Evolutionary conservation across 768 basidiomycete species (phyloP).

Genomic region (Lactarius indigo): DNA sequence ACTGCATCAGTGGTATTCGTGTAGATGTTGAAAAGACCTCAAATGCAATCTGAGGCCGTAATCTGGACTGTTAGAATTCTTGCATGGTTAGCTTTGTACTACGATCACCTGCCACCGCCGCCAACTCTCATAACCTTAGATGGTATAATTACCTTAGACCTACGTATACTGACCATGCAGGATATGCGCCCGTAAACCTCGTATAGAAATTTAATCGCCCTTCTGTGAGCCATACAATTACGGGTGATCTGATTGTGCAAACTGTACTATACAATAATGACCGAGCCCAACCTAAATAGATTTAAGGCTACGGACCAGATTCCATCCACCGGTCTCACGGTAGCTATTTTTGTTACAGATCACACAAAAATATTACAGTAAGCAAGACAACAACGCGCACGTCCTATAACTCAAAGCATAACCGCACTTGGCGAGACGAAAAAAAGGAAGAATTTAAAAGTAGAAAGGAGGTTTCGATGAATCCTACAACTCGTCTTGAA

Average conservation of each 20-base stretch:
- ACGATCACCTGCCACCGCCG: neutral
- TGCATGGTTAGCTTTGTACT: conserved; percentile 8
- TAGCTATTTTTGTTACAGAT: neutral
- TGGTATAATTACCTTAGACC: neutral
- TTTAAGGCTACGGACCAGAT: neutral
- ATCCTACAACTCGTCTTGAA: neutral
- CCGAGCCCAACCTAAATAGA: neutral
- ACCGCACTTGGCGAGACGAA: neutral
- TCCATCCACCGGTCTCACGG: neutral
- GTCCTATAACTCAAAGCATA: neutral
- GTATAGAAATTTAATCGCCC: neutral
- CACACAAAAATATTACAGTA: conserved; percentile 9
- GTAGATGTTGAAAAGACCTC: conserved; percentile 62
- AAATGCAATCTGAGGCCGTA: conserved; percentile 39
- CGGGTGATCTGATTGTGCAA: neutral
- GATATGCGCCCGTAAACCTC: neutral
- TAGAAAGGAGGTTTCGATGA: neutral
- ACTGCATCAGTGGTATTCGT: conserved; percentile 42
- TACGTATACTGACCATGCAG: neutral
- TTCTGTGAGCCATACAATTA: neutral
- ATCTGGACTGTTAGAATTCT: neutral
- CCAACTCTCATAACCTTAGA: neutral
- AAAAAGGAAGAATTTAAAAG: neutral
- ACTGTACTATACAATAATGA: neutral
- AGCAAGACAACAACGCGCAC: neutral